Evolutionary conservation across 2,329 filamentous ascomycete genomes (phyloP), one percentile per base, ranked within the genome.

Genomic region (Trematosphaeria pertusa): DNA sequence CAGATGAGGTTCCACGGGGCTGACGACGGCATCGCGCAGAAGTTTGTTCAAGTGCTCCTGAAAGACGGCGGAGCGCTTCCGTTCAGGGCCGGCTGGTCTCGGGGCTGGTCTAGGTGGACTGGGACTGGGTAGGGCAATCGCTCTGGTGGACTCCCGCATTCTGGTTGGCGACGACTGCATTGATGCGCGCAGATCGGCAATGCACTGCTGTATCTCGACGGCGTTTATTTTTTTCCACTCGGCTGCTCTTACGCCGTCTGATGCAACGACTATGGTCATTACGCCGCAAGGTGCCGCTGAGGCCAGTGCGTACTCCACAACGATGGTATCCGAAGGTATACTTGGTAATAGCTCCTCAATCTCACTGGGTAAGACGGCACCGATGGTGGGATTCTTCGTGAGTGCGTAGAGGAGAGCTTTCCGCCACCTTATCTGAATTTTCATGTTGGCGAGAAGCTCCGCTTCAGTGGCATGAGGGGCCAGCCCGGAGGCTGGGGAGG

Each of bases 301-400:
- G n/a, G 45, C 40, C 20, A 52, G 30, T 4, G 43, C 45, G 15
- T 48, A 52, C 22, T 48, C 48, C 17, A 52, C 42, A 11, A 48
- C 44, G 20, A 42, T 32, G 3, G 43, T 44, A 20, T 48, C n/a
- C n/a, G n/a, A n/a, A 3, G 49, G 49, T 20, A 52, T 41, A 17
- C 24, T 48, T 11, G 2, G 20, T n/a, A 45, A 31, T 19, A 52
- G 18, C 18, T 48, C 37, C 35, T 45, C 44, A 22, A 45, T 26
- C 7, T 33, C 42, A 3, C 42, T 35, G 24, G 30, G 30, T 17
- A 45, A 15, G 11, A 46, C 37, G n/a, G 45, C 44, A 17, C 43
- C 41, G n/a, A 52, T 18, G 11, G 39, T 41, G 12, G 45, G 45
- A 34, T 52, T 52, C 2, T 26, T 32, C 8, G 45, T 38, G 20